Evolutionary conservation across 805 yeast genomes (phyloP).

Genomic region (Sungouiella blattae): DNA sequence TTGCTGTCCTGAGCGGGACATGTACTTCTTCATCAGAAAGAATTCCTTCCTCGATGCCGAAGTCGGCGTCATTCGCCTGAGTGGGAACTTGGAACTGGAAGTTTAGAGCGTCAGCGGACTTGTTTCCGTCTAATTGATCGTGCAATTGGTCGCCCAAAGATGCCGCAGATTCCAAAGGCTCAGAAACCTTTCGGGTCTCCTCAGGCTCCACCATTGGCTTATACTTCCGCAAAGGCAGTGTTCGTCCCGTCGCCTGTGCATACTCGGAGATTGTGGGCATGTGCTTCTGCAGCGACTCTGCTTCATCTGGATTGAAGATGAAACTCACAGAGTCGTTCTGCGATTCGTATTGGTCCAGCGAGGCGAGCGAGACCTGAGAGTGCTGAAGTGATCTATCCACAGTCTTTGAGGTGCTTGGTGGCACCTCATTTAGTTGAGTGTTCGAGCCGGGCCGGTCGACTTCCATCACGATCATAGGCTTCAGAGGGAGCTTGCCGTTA

Average conservation of each 20-base stretch:
- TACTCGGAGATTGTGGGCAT: slow-evolving; percentile 21
- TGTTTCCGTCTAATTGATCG: too few species aligned
- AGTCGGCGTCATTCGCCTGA: slow-evolving; percentile 15
- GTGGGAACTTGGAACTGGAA: slow-evolving; percentile 8
- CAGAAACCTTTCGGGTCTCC: slow-evolving; percentile 19
- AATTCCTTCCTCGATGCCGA: slow-evolving; percentile 33
- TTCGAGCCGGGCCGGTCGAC: slow-evolving; percentile 22
- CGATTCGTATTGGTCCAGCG: background rate
- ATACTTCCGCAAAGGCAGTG: slow-evolving; percentile 23
- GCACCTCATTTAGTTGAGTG: too few species aligned
- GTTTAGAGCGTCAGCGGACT: slow-evolving; percentile 6
- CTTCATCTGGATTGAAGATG: slow-evolving; percentile 10
- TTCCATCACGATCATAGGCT: slow-evolving; percentile 39
- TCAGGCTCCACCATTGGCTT: slow-evolving; percentile 10
- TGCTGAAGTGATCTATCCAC: background rate
- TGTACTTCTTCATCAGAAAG: slow-evolving; percentile 8
- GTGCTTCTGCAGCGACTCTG: slow-evolving; percentile 6
- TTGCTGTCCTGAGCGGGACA: too few species aligned
- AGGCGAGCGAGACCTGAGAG: background rate
- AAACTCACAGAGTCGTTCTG: slow-evolving; percentile 15
- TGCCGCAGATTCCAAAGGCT: slow-evolving; percentile 25
- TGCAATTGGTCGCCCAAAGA: slow-evolving; percentile 22
- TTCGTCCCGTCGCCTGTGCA: slow-evolving; percentile 16
- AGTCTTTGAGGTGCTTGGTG: background rate
- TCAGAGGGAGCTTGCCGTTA: slow-evolving; percentile 39